Conservation (phyloP, 495 filamentous ascomycete genomes). For the Letharia columbiana region DNA sequence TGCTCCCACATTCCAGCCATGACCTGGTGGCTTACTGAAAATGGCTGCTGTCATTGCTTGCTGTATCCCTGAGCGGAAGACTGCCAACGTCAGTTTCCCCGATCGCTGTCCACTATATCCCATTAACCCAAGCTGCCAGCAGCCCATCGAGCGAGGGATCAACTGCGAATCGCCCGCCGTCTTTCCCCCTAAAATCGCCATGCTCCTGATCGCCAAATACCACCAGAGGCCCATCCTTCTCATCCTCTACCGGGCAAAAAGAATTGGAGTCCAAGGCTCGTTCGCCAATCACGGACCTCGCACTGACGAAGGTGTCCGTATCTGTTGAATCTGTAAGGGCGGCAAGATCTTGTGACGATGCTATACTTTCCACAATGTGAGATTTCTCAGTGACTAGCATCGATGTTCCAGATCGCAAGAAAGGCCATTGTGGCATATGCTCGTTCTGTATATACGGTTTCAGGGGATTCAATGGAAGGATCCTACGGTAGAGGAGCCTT, state of each 20-base stretch:
- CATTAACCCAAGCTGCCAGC: background rate
- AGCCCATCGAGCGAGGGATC: background rate
- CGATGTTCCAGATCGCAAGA: constrained; percentile 1
- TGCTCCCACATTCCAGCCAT: background rate
- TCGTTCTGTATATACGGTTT: background rate
- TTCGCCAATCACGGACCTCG: background rate
- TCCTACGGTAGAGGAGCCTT: background rate
- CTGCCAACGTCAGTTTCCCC: no score
- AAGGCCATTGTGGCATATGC: background rate
- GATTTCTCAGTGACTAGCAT: background rate
- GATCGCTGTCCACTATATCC: no score
- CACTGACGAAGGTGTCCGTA: background rate
- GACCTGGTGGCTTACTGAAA: no score
- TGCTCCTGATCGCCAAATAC: background rate
- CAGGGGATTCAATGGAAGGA: background rate
- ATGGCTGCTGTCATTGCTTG: no score
- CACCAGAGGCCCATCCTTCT: background rate
- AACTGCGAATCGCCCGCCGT: background rate
- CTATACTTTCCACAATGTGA: background rate
- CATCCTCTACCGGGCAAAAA: background rate
- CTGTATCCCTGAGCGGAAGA: no score
- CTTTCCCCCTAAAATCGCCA: background rate
- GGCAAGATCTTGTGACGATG: background rate
- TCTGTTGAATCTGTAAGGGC: constrained; percentile 1
- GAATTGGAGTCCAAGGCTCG: background rate